Base-by-base conservation (phyloP, 805 yeast genomes). In the Starmerella lactis-condensi region DNA sequence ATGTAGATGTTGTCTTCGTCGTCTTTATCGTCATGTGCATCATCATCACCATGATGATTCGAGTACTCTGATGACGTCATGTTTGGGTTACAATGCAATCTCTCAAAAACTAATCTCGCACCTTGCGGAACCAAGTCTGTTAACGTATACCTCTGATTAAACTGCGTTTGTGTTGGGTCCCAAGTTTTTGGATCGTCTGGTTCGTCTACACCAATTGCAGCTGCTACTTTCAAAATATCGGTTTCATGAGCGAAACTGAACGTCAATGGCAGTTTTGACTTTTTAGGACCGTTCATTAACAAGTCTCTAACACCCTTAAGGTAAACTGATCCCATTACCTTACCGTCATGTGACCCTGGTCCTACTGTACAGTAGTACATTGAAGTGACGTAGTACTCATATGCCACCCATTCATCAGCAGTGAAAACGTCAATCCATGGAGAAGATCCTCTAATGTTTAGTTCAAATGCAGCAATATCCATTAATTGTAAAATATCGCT, bases 191-290 rank as follows among this genome's bases (percentile, higher is more conserved):
- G 21, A 7, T 49, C 55, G 9, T 49, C 54, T 10, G 65, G 61
- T 23, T 48, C 52, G 15, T 62, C 53, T 22, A 69, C 36, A 3
- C 72, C 72, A 22, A 67, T 51, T 2, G 68, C 57, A 16, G 68
- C 47, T 28, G 61, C 57, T 39, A 61, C 56, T 17, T 62, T 55
- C 36, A 65, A 66, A 24, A 68, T 49, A 42, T 69, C 72, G 17
- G 71, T 67, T 44, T 69, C 75, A 48, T 69, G 75, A 12, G 69
- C 57, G 47, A 67, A 67, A 13, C 61, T 54, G 34, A 62, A 55
- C 48, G 63, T 58, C 22, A 69, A 46, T 36, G 62, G 49, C 7
- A 45, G 43, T 13, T 40, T 37, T 7, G 46, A 60, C 38, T 34
- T 30, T 33, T 46, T 46, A 6, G 53, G 53, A n/a, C 56, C 58